phyloP scores from a whole-genome alignment of 2,329 filamentous ascomycete species.

The Diplodia corticola region DNA sequence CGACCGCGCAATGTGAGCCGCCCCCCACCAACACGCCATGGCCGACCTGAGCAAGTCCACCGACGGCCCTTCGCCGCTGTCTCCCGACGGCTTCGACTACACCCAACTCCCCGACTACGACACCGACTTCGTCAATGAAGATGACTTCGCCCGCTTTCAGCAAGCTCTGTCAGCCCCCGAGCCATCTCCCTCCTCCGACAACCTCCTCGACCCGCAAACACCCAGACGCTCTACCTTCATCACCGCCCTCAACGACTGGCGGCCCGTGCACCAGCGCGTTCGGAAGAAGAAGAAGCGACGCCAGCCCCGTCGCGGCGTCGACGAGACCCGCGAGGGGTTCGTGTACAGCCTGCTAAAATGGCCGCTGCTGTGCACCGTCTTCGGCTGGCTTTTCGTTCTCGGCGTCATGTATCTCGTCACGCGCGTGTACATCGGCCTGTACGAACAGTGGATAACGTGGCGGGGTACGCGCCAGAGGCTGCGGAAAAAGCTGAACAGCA shows the following conservation, averaged over 20 bases:
- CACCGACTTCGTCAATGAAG: conserved; percentile 71
- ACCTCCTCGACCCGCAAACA: conserved; percentile 50
- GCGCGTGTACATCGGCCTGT: conserved; percentile 84
- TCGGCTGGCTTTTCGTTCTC: conserved; percentile 76
- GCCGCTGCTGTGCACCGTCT: conserved; percentile 79
- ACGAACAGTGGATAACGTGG: conserved; percentile 92
- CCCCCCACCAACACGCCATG: conserved; percentile 33
- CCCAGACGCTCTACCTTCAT: conserved; percentile 61
- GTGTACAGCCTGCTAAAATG: conserved; percentile 88
- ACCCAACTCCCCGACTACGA: conserved; percentile 75
- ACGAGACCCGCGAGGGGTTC: conserved; percentile 93
- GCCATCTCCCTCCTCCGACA: conserved; percentile 60
- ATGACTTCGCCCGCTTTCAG: conserved; percentile 76
- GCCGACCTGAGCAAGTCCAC: conserved; percentile 48
- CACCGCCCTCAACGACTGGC: conserved; percentile 93
- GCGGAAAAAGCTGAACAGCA: conserved; percentile 67
- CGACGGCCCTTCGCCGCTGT: conserved; percentile 61
- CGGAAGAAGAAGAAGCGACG: conserved; percentile 46
- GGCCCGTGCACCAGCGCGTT: conserved; percentile 76
- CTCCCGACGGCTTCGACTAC: conserved; percentile 65
- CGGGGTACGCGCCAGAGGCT: conserved; percentile 73
- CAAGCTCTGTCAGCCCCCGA: conserved; percentile 81
- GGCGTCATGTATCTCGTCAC: conserved; percentile 75
- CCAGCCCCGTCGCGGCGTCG: conserved; percentile 57
- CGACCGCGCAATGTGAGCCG: conserved; percentile 9